A percentile compares a stretch with the other conserved stretches of the same genome.
phyloP scores from a whole-genome alignment of 495 filamentous ascomycete species.

The Podospora appendiculata region DNA sequence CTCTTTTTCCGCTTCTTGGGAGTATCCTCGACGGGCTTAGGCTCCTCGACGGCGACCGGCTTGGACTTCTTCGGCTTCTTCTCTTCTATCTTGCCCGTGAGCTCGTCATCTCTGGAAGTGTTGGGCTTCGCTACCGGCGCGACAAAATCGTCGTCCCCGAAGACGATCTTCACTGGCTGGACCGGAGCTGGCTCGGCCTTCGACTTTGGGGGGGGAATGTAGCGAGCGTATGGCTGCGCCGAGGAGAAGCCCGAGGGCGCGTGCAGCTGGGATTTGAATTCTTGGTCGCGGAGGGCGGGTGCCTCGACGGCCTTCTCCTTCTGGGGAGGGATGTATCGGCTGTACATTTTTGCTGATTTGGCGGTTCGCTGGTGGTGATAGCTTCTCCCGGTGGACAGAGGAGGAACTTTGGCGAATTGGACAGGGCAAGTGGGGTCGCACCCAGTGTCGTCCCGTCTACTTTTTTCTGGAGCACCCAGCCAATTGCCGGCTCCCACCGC shows the following conservation, averaged over 20 bases:
- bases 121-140: slow-evolving; percentile 9
- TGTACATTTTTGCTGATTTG: slow-evolving; percentile 23
- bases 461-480: slow-evolving; percentile 7
- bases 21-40: not conserved
- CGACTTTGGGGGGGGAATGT: slow-evolving; percentile 19
- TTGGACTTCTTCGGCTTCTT: slow-evolving; percentile 5
- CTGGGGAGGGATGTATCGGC: slow-evolving; percentile 33
- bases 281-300: too few species aligned
- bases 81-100: not conserved
- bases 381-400: too few species aligned
- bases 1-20: slow-evolving; percentile 5
- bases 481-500: slow-evolving; percentile 14
- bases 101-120: slow-evolving; percentile 6
- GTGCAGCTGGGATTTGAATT: not conserved
- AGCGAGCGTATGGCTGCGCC: slow-evolving; percentile 28
- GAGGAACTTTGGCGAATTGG: too few species aligned
- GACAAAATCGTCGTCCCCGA: slow-evolving; percentile 17
- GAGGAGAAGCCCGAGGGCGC: not conserved
- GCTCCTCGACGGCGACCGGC: not conserved
- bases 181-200: not conserved
- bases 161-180: slow-evolving; percentile 19
- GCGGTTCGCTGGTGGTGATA: too few species aligned
- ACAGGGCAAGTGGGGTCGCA: not conserved
- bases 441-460: not conserved
- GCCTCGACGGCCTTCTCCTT: slow-evolving; percentile 8